These are phyloP conservation scores for Evansstolkia leycettana DNA, from an alignment of 495 filamentous ascomycete genomes.

Conservation along the genomic window DNA sequence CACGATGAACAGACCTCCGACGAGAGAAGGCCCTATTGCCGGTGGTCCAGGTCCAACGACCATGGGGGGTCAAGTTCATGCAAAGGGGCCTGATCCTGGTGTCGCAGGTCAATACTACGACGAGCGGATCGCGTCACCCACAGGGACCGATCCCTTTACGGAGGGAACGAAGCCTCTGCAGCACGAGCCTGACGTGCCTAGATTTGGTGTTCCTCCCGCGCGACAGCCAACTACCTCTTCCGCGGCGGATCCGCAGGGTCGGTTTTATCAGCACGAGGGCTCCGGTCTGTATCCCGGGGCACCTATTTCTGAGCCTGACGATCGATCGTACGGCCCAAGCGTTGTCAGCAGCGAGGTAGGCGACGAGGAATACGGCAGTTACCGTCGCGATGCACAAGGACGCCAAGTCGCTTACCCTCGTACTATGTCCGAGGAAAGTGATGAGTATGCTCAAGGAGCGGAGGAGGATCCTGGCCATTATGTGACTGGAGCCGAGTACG, in stretches of 20 bases:
- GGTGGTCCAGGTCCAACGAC: constrained; percentile 14
- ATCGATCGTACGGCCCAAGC: constrained; percentile 38
- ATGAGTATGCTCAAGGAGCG: constrained; percentile 41
- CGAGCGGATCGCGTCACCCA: constrained; percentile 31
- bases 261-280: constrained; percentile 35
- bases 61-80: constrained; percentile 15
- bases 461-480: constrained; percentile 30
- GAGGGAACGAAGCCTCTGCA: constrained; percentile 17
- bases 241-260: constrained; percentile 5
- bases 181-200: background rate
- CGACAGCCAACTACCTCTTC: constrained; percentile 12
- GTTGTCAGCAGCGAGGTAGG: constrained; percentile 37
- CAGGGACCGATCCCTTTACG: constrained; percentile 48
- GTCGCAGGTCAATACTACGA: constrained; percentile 32
- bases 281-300: constrained; percentile 23
- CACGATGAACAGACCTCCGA: constrained; percentile 35
- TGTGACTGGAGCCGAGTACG: constrained; percentile 35
- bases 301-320: constrained; percentile 30
- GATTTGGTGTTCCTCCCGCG: too few species aligned
- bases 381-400: constrained; percentile 33
- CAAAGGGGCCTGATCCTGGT: constrained; percentile 10
- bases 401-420: constrained; percentile 26
- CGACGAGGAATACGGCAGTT: constrained; percentile 46
- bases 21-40: constrained; percentile 33
- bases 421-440: constrained; percentile 34